Evolutionary conservation across 129 eudicot species (phyloP), one percentile per base, ranked within the genome.

Genomic region (Helianthus tuberosus): DNA sequence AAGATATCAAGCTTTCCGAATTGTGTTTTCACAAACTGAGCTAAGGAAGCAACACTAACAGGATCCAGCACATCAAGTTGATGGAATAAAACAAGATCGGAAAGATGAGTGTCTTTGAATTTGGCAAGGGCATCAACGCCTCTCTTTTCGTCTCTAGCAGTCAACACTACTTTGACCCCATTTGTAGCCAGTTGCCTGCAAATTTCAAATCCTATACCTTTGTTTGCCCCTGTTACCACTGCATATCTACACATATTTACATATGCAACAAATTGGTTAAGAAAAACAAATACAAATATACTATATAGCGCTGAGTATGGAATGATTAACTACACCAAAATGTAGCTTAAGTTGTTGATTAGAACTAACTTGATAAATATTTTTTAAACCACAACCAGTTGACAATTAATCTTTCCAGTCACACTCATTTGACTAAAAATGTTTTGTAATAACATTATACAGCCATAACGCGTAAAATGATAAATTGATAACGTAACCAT

Each of bases 1-100:
- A 88, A 71, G 50, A 91, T 91, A 85, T 91, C 94, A 77, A 91
- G 94, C 69, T 80, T 91, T 27, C 92, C 91, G 35, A 85, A 86
- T 23, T 84, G 71, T 25, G 76, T 17, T 32, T 84, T 69, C 70
- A 91, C 75, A 54, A 86, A 91, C 35, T 75, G 73, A 63, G 90
- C 88, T 67, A 91, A 81, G 53, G 89, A 64, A 64, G 75, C 76
- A 54, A 88, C 50, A 68, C 92, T 88, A 2, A 74, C 54, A 36
- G 86, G 69, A 75, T 91, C 92, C 44, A 66, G 68, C 13, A 87
- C 93, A 81, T 90, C 91, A 70, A 90, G 91, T 64, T 85, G 84
- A 76, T 87, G 93, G 75, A 85, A 87, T 12, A 55, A 8, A 10
- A 87, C 80, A 77, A 38, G 23, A 82, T 85, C 90, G 49, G 82